Evolutionary conservation across 129 eudicot genomes (phyloP).

Genomic region (Lactuca saligna): DNA sequence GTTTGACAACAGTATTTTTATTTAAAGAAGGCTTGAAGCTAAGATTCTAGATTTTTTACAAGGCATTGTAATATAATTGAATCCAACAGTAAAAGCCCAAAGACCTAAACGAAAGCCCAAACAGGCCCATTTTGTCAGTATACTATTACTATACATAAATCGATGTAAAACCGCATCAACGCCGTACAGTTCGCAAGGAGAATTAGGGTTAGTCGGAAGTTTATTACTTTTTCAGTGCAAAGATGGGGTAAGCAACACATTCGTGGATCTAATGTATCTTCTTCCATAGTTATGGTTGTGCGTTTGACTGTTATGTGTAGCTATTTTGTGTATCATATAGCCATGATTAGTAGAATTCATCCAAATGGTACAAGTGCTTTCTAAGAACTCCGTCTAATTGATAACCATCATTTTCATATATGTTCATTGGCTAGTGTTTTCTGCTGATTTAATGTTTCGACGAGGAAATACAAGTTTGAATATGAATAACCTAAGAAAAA

Average conservation of each 20-base stretch:
- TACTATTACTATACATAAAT: not conserved
- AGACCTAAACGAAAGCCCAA: slow-evolving; percentile 9
- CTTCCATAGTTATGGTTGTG: not conserved
- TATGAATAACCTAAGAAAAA: not conserved
- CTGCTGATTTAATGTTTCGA: not conserved
- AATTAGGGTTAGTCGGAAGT: slow-evolving; percentile 30
- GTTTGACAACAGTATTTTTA: too few relatives aligned
- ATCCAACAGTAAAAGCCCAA: not conserved
- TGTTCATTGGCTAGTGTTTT: not conserved
- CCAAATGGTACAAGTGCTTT: slow-evolving; percentile 2
- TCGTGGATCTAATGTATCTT: slow-evolving; percentile 2
- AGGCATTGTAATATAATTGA: too few relatives aligned
- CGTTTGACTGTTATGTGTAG: not conserved
- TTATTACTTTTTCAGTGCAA: slow-evolving; percentile 28
- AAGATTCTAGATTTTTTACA: too few relatives aligned
- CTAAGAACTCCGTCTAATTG: not conserved
- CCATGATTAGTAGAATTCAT: not conserved
- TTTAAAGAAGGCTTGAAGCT: too few relatives aligned
- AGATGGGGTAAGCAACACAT: slow-evolving; percentile 34
- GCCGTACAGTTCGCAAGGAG: slow-evolving; percentile 8
- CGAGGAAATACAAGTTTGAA: not conserved
- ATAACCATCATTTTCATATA: not conserved
- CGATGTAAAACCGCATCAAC: slow-evolving; percentile 9
- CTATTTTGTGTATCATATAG: not conserved
- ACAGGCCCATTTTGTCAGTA: not conserved